These are phyloP conservation scores for Hypsizygus marmoreus DNA, from an alignment of 768 basidiomycete genomes.

Conservation along the genomic window DNA sequence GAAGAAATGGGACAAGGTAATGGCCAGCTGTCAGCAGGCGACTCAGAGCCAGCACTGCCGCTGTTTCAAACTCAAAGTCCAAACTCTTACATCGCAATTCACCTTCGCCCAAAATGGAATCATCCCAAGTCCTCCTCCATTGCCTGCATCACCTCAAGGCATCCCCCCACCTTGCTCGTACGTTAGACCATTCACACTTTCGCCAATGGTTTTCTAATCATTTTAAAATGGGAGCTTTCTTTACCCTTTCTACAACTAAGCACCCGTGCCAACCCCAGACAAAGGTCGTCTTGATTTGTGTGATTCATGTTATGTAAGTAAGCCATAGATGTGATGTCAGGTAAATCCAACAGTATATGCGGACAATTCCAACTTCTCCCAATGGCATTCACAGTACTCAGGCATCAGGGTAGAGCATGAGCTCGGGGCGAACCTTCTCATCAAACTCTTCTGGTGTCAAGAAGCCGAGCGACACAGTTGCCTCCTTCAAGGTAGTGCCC, in stretches of 20 bases:
- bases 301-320: constrained; percentile 16
- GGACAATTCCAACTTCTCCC: constrained; percentile 4
- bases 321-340: no score
- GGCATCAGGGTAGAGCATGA: constrained; percentile 74
- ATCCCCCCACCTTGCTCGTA: constrained; percentile 4
- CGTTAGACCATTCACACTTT: constrained; percentile 23
- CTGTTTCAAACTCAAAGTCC: constrained; percentile 33
- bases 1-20: constrained; percentile 18
- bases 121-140: constrained; percentile 13
- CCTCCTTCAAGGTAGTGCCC: constrained; percentile 94
- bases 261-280: not conserved
- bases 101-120: constrained; percentile 28
- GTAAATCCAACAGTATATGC: no score
- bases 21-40: constrained; percentile 23
- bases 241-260: constrained; percentile 1
- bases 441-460: constrained; percentile 92
- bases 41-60: constrained; percentile 23
- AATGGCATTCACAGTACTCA: no score
- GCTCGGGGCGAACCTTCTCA: constrained; percentile 86
- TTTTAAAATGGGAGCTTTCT: constrained; percentile 11
- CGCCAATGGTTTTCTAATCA: constrained; percentile 20
- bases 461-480: constrained; percentile 85
- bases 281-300: constrained; percentile 5
- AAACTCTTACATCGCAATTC: constrained; percentile 33
- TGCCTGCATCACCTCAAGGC: not conserved